Evolutionary conservation across 2,329 filamentous ascomycete genomes (phyloP).

Genomic region (Tolypocladium album): DNA sequence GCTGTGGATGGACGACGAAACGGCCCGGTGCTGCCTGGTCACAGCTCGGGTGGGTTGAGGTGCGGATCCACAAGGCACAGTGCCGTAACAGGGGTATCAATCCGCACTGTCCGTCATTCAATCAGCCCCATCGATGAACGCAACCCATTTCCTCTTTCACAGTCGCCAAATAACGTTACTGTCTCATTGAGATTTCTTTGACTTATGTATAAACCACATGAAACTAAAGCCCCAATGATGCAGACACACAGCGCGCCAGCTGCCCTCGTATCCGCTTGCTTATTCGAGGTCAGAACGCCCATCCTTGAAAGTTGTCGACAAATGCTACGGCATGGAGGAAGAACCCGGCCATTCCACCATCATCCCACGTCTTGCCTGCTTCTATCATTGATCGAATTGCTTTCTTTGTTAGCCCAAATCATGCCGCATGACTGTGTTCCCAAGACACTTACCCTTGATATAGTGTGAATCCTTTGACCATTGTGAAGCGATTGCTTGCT

Average conservation of each 20-base stretch:
- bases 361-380: slow-evolving; percentile 64
- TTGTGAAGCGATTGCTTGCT: slow-evolving; percentile 57
- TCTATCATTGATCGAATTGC: slow-evolving; percentile 65
- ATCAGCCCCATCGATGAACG: neutral
- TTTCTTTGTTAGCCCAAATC: slow-evolving; percentile 15
- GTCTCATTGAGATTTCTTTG: too few species aligned
- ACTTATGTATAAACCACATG: neutral
- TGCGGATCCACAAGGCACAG: neutral
- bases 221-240: neutral
- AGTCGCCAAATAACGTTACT: neutral
- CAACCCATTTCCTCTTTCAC: neutral
- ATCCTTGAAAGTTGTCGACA: slow-evolving; percentile 62
- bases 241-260: neutral
- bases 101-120: neutral
- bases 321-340: slow-evolving; percentile 60
- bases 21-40: slow-evolving; percentile 3
- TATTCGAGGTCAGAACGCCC: slow-evolving; percentile 33
- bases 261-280: neutral
- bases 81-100: neutral
- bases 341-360: slow-evolving; percentile 52
- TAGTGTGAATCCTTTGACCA: slow-evolving; percentile 70
- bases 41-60: neutral
- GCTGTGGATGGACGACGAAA: neutral
- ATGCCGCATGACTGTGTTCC: neutral
- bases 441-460: slow-evolving; percentile 54